Evolutionary conservation across 768 basidiomycete species (phyloP).

Genomic region (Leucocoprinus leucothites): DNA sequence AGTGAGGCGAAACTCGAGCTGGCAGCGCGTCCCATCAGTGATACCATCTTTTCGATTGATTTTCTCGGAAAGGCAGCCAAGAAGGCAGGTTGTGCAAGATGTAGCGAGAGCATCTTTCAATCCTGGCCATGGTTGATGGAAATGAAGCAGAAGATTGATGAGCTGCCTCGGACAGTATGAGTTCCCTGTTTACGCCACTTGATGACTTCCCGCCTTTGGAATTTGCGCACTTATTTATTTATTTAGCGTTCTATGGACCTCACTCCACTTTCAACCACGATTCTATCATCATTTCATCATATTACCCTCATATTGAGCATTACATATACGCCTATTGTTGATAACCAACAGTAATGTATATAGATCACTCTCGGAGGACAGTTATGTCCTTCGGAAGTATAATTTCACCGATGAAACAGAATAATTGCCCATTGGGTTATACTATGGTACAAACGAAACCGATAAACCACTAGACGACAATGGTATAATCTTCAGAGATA

Average conservation of each 20-base stretch:
- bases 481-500: neutral
- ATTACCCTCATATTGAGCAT: too few species aligned
- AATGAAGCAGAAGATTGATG: slow-evolving; percentile 59
- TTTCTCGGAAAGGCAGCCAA: slow-evolving; percentile 54
- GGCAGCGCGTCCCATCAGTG: slow-evolving; percentile 49
- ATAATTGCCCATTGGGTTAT: neutral
- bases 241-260: neutral
- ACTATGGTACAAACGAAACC: neutral
- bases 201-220: neutral
- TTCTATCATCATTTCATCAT: too few species aligned
- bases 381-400: too few species aligned
- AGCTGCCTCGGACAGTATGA: slow-evolving; percentile 32
- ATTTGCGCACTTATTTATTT: neutral
- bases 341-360: too few species aligned
- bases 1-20: slow-evolving; percentile 57
- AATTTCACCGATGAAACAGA: neutral
- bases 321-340: too few species aligned
- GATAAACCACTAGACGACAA: neutral
- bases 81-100: slow-evolving; percentile 55
- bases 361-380: too few species aligned
- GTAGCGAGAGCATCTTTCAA: slow-evolving; percentile 63
- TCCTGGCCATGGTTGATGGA: slow-evolving; percentile 52
- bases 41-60: slow-evolving; percentile 55
- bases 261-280: too few species aligned
- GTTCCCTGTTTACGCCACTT: neutral